Evolutionary conservation across 1,284 basidiomycete genomes (phyloP).

Genomic region (Butyriboletus appendiculatus): DNA sequence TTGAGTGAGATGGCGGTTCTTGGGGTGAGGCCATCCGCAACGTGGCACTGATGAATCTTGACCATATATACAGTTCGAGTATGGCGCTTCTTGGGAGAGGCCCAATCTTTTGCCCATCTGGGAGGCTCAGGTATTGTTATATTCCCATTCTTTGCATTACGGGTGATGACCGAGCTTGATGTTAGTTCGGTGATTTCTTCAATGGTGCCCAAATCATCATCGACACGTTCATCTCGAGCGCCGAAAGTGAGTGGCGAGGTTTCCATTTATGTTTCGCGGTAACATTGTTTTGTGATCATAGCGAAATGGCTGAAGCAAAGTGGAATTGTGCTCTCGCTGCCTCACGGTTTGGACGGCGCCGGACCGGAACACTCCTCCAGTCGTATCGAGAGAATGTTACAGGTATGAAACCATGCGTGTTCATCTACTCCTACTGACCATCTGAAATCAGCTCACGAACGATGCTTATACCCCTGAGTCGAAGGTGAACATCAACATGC

Average conservation of each 20-base stretch:
- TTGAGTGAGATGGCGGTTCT: slow-evolving; percentile 87
- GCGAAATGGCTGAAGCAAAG: slow-evolving; percentile 95
- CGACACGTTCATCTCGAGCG: slow-evolving; percentile 83
- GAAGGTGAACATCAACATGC: slow-evolving; percentile 69
- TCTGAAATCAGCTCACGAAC: slow-evolving; percentile 59
- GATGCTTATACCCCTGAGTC: slow-evolving; percentile 53
- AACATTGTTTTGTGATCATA: slow-evolving; percentile 31
- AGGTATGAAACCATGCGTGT: slow-evolving; percentile 44
- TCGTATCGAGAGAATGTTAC: slow-evolving; percentile 84
- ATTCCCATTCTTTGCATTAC: neutral
- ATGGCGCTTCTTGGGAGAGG: slow-evolving; percentile 85
- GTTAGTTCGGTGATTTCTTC: slow-evolving; percentile 86
- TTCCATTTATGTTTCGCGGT: neutral
- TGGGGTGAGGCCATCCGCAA: slow-evolving; percentile 53
- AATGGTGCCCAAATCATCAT: slow-evolving; percentile 89
- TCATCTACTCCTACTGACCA: neutral
- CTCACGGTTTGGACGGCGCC: slow-evolving; percentile 86
- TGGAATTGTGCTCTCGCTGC: slow-evolving; percentile 82
- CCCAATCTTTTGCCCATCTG: slow-evolving; percentile 82
- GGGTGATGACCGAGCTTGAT: neutral
- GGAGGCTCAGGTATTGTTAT: slow-evolving; percentile 75
- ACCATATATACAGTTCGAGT: slow-evolving; percentile 65
- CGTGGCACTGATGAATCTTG: slow-evolving; percentile 1
- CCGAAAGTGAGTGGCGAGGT: slow-evolving; percentile 61
- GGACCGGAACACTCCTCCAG: slow-evolving; percentile 91